These are phyloP conservation scores for Lentinula boryana DNA, from an alignment of 768 basidiomycete species.

Conservation along the genomic window DNA sequence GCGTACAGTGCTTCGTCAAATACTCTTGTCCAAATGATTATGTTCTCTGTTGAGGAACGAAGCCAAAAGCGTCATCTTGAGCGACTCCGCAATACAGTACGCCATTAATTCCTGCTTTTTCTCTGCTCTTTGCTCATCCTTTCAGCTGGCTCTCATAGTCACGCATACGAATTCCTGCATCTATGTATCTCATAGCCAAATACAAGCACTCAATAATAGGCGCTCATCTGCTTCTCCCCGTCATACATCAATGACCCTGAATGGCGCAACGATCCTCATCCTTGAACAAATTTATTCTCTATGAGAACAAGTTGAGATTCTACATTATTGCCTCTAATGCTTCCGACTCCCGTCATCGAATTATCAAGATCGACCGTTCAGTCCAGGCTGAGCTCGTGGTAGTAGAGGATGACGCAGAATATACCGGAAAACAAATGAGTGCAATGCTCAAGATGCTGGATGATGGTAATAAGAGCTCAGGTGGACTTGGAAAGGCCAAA, in stretches of 20 bases:
- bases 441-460: conserved; percentile 92
- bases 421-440: conserved; percentile 85
- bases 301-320: conserved; percentile 88
- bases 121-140: too few relatives aligned
- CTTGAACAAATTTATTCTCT: conserved; percentile 85
- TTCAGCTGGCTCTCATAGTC: too few relatives aligned
- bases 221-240: not conserved
- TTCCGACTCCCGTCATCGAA: conserved; percentile 80
- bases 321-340: conserved; percentile 90
- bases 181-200: too few relatives aligned
- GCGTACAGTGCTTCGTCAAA: too few relatives aligned
- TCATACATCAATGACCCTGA: not conserved
- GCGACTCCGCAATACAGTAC: too few relatives aligned
- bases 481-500: conserved; percentile 76
- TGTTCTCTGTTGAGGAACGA: too few relatives aligned
- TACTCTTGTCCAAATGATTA: too few relatives aligned
- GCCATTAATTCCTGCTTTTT: too few relatives aligned
- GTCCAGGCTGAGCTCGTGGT: conserved; percentile 68
- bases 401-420: conserved; percentile 84
- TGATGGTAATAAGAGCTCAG: conserved; percentile 86
- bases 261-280: conserved; percentile 19
- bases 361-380: conserved; percentile 91
- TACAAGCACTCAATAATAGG: not conserved
- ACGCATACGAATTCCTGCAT: too few relatives aligned
- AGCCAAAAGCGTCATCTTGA: too few relatives aligned